Evolutionary conservation across 495 filamentous ascomycete genomes (phyloP).

Genomic region (Pseudevernia furfuracea): DNA sequence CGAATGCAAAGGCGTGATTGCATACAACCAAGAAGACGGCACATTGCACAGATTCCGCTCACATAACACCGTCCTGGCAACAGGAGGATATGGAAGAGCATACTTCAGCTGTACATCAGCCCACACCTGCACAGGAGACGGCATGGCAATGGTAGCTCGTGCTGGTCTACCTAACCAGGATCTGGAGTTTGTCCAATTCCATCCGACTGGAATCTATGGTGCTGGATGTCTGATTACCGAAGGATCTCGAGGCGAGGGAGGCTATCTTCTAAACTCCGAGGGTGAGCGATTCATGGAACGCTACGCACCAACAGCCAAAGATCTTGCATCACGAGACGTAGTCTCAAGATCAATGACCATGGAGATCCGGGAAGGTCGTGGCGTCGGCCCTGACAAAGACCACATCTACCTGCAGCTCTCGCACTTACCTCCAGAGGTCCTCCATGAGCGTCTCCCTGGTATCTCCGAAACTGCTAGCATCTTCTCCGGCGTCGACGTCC

Average conservation of each 20-base stretch:
- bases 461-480: slow-evolving; percentile 97
- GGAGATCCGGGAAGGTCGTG: slow-evolving; percentile 93
- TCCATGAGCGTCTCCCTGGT: slow-evolving; percentile 93
- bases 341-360: slow-evolving; percentile 95
- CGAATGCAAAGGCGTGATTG: slow-evolving; percentile 88
- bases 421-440: slow-evolving; percentile 81
- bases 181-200: slow-evolving; percentile 99
- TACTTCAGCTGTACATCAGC: slow-evolving; percentile 98
- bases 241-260: slow-evolving; percentile 95
- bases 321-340: slow-evolving; percentile 87
- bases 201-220: slow-evolving; percentile 98
- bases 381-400: slow-evolving; percentile 92
- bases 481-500: slow-evolving; percentile 92
- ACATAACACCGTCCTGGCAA: slow-evolving; percentile 91
- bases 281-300: slow-evolving; percentile 99
- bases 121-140: slow-evolving; percentile 96
- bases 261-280: slow-evolving; percentile 91
- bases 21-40: slow-evolving; percentile 97
- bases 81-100: slow-evolving; percentile 90
- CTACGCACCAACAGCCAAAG: slow-evolving; percentile 95
- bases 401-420: slow-evolving; percentile 95
- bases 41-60: slow-evolving; percentile 94
- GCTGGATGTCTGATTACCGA: slow-evolving; percentile 98
- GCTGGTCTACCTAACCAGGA: slow-evolving; percentile 98
- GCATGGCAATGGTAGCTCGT: slow-evolving; percentile 97